Evolutionary conservation across 1,284 basidiomycete genomes (phyloP), one percentile per base, ranked within the genome.

Genomic region (Fomitopsis schrenkii): DNA sequence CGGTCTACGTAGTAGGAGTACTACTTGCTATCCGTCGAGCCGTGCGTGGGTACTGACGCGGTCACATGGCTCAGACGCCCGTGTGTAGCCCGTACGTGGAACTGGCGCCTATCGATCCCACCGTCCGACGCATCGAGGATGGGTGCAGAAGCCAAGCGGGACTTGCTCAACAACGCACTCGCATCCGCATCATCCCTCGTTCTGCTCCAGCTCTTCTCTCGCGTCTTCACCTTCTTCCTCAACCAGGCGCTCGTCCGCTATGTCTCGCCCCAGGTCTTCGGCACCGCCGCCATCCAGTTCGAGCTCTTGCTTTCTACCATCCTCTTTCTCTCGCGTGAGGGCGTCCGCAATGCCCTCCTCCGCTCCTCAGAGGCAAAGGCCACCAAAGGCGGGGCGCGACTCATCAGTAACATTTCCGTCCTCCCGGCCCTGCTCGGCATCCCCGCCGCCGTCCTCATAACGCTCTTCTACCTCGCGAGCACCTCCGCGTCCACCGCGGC

Each of bases 261-360:
- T 42, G 88, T 92, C 0, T 88, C 93, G 1, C 95, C 97, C 0
- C 84, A 84, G 57, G 90, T 92, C 15, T 97, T 95, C 69, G 94
- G 93, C 6, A 91, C 91, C 0, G 92, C 91, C 10, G 85, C 91
- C 3, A 89, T 95, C 60, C 93, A 94, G 69, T 91, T 95, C 73
- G 94, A 95, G 69, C 83, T 92, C 38, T 75, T 99, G 33, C 84
- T 94, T 41, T 93, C 90, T 64, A 95, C 94, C 14, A 92, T 97
- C 67, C 82, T 99, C 42, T 97, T 98, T 72, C 81, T 98, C 7
- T 90, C 91, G 35, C 82, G 97, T 10, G 97, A 99, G 74, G 96
- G 95, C 4, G 84, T 98, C 10, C 83, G 95, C 41, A 93, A 90
- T 72, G 88, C 91, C 6, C 81, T 97, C 1, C 79, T 96, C 12